Base-by-base conservation (phyloP, 805 yeast species). In the Hanseniaspora thailandica region DNA sequence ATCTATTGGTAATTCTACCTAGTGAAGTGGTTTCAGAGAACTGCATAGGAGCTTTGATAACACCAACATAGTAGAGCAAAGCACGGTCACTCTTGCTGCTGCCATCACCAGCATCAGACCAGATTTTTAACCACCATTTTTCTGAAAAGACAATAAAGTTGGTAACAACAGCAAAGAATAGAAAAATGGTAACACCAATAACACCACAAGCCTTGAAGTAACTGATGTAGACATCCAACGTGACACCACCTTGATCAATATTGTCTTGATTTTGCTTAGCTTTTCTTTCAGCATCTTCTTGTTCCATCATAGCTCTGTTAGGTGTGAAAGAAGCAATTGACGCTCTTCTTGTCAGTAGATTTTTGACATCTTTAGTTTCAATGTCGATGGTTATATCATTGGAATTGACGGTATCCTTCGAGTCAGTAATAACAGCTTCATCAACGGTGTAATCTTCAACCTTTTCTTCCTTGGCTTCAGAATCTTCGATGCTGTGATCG, bases 21-120 rank as follows among this genome's bases (percentile, higher is more conserved):
- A 76, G 63, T 7, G 87, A 86, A 0, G 86, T 81, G 0, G 84
- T 74, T 58, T 82, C 86, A 63, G 82, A 82, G 60, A 79, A 81
- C 3, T 73, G 68, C 82, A 82, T 78, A 45, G 86, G 86, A 1
- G 84, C 72, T 47, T 73, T 65, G 51, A 81, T 55, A 33, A 82
- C 76, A 1, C 71, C 70, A 55, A 81, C 76, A 63, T 71, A 82
- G 55, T 61, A 66, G 54, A 67, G 62, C 8, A 76, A 75, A 44
- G 74, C 58, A 4, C 62, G 40, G 1, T 56, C 53, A 12, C 77
- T 76, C 41, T 62, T n/a, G n/a, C n/a, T n/a, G n/a, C n/a, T 57
- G 25, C 69, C 71, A 31, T 68, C 68, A 38, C 70, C 67, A 8
- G 69, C 63, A 58, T 81, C 86, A 1, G 87, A 76, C 89, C 89